These are phyloP conservation scores for Scedosporium aurantiacum DNA, from an alignment of 2,329 filamentous ascomycete species.

Conservation along the genomic window DNA sequence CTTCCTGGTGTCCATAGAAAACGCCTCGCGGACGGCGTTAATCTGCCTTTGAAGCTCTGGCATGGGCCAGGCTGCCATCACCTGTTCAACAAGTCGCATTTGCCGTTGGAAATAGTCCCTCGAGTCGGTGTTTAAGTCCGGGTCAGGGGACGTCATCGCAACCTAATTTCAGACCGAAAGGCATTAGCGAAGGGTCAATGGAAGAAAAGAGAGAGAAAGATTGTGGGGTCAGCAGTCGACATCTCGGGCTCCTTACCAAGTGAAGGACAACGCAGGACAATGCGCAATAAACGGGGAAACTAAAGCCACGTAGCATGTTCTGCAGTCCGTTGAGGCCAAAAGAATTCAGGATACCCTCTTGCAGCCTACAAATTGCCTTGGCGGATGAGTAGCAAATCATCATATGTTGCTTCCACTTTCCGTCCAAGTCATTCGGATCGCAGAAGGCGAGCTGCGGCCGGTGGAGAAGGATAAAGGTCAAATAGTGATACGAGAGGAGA, in stretches of 20 bases:
- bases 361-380: slow-evolving; percentile 72
- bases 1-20: slow-evolving; percentile 74
- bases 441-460: slow-evolving; percentile 74
- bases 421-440: slow-evolving; percentile 58
- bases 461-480: slow-evolving; percentile 77
- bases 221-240: slow-evolving; percentile 9
- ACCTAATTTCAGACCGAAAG: slow-evolving; percentile 41
- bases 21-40: slow-evolving; percentile 77
- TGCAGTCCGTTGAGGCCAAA: slow-evolving; percentile 73
- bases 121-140: slow-evolving; percentile 73
- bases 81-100: slow-evolving; percentile 85
- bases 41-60: slow-evolving; percentile 85
- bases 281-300: slow-evolving; percentile 88
- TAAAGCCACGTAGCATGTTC: slow-evolving; percentile 89
- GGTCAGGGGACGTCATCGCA: slow-evolving; percentile 85
- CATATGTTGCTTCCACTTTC: slow-evolving; percentile 82
- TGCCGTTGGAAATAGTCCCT: slow-evolving; percentile 84
- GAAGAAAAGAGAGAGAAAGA: not conserved
- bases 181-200: too few relatives aligned
- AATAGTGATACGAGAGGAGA: slow-evolving; percentile 77
- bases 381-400: slow-evolving; percentile 74
- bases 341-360: slow-evolving; percentile 68
- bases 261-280: slow-evolving; percentile 89
- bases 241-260: slow-evolving; percentile 52
- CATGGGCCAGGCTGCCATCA: slow-evolving; percentile 74